Evolutionary conservation across 495 filamentous ascomycete species (phyloP).

Genomic region (Talaromyces proteolyticus): DNA sequence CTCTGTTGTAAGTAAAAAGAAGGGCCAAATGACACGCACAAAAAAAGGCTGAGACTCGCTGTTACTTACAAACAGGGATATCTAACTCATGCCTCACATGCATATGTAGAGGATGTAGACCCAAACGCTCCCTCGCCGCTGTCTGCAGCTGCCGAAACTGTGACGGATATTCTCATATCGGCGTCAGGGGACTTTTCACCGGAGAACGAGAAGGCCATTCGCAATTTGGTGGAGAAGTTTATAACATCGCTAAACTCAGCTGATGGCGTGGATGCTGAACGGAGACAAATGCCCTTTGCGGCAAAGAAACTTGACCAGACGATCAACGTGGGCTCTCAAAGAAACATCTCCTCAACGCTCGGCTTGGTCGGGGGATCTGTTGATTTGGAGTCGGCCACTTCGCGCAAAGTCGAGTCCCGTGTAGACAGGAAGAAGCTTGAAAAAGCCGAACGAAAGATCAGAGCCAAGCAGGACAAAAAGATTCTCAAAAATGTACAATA

Average conservation of each 20-base stretch:
- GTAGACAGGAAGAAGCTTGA: slow-evolving; percentile 99
- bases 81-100: slow-evolving; percentile 83
- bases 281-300: slow-evolving; percentile 59
- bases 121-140: slow-evolving; percentile 63
- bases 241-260: slow-evolving; percentile 70
- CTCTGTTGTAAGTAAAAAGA: slow-evolving; percentile 51
- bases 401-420: slow-evolving; percentile 90
- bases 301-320: slow-evolving; percentile 89
- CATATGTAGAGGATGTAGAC: slow-evolving; percentile 72
- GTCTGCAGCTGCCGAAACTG: slow-evolving; percentile 73
- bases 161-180: slow-evolving; percentile 82
- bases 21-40: neutral
- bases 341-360: slow-evolving; percentile 92
- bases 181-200: slow-evolving; percentile 74
- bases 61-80: slow-evolving; percentile 55
- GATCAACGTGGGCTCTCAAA: slow-evolving; percentile 89
- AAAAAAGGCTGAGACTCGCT: slow-evolving; percentile 8
- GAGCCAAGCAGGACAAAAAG: slow-evolving; percentile 97
- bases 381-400: slow-evolving; percentile 88
- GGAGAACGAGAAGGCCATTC: slow-evolving; percentile 69
- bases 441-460: slow-evolving; percentile 97
- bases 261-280: slow-evolving; percentile 66
- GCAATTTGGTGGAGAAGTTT: slow-evolving; percentile 84
- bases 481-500: slow-evolving; percentile 96
- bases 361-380: slow-evolving; percentile 78